These are phyloP conservation scores for Cicer chorassanicum DNA, from an alignment of 306 rosid species.

Conservation along the genomic window DNA sequence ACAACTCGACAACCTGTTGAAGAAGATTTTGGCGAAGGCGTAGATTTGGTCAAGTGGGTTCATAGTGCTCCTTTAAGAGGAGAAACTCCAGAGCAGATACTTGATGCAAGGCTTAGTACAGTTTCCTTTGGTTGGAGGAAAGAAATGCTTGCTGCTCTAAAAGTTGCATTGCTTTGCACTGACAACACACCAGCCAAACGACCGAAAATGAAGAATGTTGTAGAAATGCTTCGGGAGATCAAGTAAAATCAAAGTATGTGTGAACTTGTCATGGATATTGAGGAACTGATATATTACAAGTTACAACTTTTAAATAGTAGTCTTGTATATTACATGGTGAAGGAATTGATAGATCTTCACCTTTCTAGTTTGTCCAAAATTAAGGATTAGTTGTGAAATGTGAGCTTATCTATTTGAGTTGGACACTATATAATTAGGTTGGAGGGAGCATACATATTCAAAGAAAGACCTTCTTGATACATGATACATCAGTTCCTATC, in stretches of 20 bases:
- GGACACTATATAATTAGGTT: slow-evolving; percentile 31
- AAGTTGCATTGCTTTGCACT: slow-evolving; percentile 95
- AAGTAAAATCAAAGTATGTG: slow-evolving; percentile 47
- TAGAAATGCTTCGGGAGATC: slow-evolving; percentile 94
- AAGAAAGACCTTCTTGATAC: slow-evolving; percentile 34
- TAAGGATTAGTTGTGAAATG: slow-evolving; percentile 41
- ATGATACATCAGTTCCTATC: slow-evolving; percentile 27
- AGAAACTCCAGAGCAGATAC: slow-evolving; percentile 98
- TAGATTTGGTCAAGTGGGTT: slow-evolving; percentile 98
- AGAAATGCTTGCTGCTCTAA: slow-evolving; percentile 97
- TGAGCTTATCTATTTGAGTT: slow-evolving; percentile 32
- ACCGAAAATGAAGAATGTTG: slow-evolving; percentile 93
- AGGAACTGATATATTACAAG: slow-evolving; percentile 36
- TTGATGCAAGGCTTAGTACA: slow-evolving; percentile 87
- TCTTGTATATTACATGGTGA: slow-evolving; percentile 23
- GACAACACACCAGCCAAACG: slow-evolving; percentile 92
- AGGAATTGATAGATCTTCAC: slow-evolving; percentile 34
- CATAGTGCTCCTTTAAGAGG: slow-evolving; percentile 86
- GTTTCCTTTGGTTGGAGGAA: slow-evolving; percentile 97
- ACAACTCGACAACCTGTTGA: slow-evolving; percentile 88
- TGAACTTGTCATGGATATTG: slow-evolving; percentile 31
- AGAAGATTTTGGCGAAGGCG: slow-evolving; percentile 90
- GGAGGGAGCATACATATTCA: slow-evolving; percentile 29
- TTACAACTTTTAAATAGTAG: slow-evolving; percentile 41
- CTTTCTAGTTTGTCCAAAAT: slow-evolving; percentile 44